Evolutionary conservation across 495 filamentous ascomycete genomes (phyloP), one percentile per base, ranked within the genome.

Genomic region (Trichoderma parareesei): DNA sequence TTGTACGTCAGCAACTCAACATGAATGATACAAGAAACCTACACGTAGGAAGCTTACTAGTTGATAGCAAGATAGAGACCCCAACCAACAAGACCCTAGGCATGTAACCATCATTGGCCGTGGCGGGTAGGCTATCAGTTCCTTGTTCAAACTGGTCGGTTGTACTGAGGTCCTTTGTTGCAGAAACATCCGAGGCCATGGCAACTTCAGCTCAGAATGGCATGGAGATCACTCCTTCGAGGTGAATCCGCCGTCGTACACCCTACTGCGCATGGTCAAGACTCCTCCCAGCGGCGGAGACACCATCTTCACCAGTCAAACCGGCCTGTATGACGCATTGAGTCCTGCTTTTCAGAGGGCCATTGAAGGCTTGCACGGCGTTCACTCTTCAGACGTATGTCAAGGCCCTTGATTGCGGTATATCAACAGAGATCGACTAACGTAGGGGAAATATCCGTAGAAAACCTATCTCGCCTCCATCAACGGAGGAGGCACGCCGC

Each of bases 211-310:
- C 5, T 67, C 68, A 11, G 71, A 68, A 8, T 71, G 67, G 55
- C 61, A 69, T 65, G 72, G 64, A 6, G 66, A 86, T 73, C 82
- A 86, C 11, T 86, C 87, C 0, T 90, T 88, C 59, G 88, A 91
- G 71, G 71, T 86, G 37, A 88, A 90, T 68, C 87, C 88, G 18
- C 88, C 87, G 2, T 86, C 85, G 5, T 89, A 89, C 69, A 90
- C 88, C 1, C 82, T 83, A 0, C 76, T 90, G 42, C 87, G 87
- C 63, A 71, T 91, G 1, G 76, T 90, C 3, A 81, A 81, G 4
- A 88, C 86, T 0, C 88, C 88, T 9, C 81, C 85, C 3, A 87
- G 85, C 11, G 89, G 89, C 43, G 89, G 89, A 27, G 88, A 90
- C 63, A 91, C 88, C 0, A 81, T 85, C 9, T 91, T 88, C 87